These are phyloP conservation scores for Entomortierella lignicola DNA, from an alignment of 192 early-diverging fungal genomes.

Conservation along the genomic window DNA sequence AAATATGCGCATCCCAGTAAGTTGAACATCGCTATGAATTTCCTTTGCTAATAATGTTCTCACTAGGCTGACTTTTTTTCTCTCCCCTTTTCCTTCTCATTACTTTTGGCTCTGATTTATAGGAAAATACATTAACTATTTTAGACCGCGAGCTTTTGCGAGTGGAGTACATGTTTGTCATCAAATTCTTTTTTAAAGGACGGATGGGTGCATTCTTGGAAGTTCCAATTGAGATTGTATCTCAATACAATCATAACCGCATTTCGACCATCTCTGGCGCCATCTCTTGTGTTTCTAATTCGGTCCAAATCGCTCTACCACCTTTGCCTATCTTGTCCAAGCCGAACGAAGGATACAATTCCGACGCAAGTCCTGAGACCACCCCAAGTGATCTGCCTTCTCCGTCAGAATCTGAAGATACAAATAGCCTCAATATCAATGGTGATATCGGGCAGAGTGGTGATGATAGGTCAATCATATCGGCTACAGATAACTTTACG, in stretches of 20 bases:
- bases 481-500: no score
- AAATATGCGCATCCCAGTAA: conserved; percentile 48
- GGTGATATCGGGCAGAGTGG: no score
- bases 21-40: no score
- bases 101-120: not conserved
- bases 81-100: not conserved
- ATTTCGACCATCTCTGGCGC: conserved; percentile 52
- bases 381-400: no score
- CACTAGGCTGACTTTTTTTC: no score
- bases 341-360: not conserved
- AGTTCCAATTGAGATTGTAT: conserved; percentile 45
- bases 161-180: conserved; percentile 50
- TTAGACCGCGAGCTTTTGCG: conserved; percentile 29
- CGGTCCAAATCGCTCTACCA: conserved; percentile 41
- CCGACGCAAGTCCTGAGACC: not conserved
- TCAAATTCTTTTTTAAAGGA: conserved; percentile 53
- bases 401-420: no score
- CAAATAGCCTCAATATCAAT: no score
- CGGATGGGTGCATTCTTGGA: conserved; percentile 46
- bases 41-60: no score
- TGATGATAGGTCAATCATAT: no score
- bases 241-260: conserved; percentile 48
- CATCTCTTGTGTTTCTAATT: conserved; percentile 45
- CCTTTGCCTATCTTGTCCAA: conserved; percentile 39
- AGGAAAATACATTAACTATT: conserved; percentile 48